Evolutionary conservation across 306 rosid genomes (phyloP).

Genomic region (Corylus heterophylla): DNA sequence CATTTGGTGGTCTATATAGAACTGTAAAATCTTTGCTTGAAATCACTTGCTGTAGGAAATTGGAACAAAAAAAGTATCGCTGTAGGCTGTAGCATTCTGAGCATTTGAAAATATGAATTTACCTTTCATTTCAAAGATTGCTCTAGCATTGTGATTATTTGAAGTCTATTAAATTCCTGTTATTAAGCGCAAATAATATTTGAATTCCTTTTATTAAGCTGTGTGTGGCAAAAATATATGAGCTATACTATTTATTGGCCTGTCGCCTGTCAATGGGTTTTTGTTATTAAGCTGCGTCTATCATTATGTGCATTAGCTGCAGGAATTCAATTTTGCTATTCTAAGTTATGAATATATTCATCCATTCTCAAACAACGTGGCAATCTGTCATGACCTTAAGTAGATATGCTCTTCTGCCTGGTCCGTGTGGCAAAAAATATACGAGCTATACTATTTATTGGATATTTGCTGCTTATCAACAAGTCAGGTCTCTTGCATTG

Average conservation of each 20-base stretch:
- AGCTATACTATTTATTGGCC: too few species aligned
- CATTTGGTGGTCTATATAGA: background rate
- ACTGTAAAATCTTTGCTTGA: background rate
- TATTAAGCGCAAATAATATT: background rate
- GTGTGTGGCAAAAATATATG: too few species aligned
- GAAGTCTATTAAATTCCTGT: background rate
- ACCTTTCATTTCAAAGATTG: background rate
- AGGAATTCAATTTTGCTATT: background rate
- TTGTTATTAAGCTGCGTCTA: background rate
- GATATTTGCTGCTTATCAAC: background rate
- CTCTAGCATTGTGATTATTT: background rate
- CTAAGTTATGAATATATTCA: background rate
- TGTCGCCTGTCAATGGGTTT: too few species aligned
- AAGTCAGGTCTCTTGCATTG: background rate
- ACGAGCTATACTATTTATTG: background rate
- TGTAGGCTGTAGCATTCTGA: background rate
- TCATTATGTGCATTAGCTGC: background rate
- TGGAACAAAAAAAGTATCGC: background rate
- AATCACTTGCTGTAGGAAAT: background rate
- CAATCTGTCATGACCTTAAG: background rate
- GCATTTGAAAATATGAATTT: background rate
- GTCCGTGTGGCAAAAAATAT: background rate
- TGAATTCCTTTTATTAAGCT: too few species aligned
- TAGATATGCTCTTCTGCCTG: background rate
- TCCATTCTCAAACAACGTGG: background rate